A percentile compares a stretch with the other conserved stretches of the same genome.
phyloP scores from a whole-genome alignment of 257 asterid genomes.

The Paulownia fortunei region DNA sequence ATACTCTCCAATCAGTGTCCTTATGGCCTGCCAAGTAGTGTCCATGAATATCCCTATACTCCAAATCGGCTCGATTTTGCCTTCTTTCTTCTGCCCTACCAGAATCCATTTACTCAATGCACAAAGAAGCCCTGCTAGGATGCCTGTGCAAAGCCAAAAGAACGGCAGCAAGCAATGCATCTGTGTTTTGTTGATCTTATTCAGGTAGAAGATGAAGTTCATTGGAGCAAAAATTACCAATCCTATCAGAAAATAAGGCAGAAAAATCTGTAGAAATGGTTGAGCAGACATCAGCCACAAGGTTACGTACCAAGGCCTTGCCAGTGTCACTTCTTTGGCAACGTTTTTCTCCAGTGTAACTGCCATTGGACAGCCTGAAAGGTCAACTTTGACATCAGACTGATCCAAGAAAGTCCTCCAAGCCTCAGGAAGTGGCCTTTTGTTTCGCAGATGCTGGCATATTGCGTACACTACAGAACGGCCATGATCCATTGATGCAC shows the following conservation, averaged over 20 bases:
- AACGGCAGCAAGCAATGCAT: constrained; percentile 54
- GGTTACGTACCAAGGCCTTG: constrained; percentile 63
- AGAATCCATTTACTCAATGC: constrained; percentile 61
- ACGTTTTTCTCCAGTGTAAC: constrained; percentile 24
- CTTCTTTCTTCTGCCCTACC: constrained; percentile 58
- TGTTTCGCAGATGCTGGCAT: constrained; percentile 64
- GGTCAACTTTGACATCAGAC: constrained; percentile 58
- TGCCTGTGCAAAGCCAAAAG: constrained; percentile 58
- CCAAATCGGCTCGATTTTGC: constrained; percentile 56
- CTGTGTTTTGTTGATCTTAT: constrained; percentile 26
- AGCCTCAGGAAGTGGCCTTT: constrained; percentile 61
- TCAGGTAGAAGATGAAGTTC: constrained; percentile 36
- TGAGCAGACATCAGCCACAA: constrained; percentile 58
- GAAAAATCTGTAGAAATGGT: constrained; percentile 58
- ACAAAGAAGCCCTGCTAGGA: constrained; percentile 49
- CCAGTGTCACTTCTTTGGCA: constrained; percentile 46
- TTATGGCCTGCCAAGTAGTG: constrained; percentile 69
- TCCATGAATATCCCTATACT: constrained; percentile 63
- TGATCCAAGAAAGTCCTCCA: constrained; percentile 59
- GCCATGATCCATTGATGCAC: constrained; percentile 73
- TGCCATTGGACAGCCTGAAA: constrained; percentile 65
- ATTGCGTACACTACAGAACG: constrained; percentile 64
- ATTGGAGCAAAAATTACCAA: constrained; percentile 46
- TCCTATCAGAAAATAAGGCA: constrained; percentile 65
- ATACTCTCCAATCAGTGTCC: constrained; percentile 58